These are phyloP conservation scores for Coemansia furcata DNA, from an alignment of 192 early-diverging fungal species.

Conservation along the genomic window DNA sequence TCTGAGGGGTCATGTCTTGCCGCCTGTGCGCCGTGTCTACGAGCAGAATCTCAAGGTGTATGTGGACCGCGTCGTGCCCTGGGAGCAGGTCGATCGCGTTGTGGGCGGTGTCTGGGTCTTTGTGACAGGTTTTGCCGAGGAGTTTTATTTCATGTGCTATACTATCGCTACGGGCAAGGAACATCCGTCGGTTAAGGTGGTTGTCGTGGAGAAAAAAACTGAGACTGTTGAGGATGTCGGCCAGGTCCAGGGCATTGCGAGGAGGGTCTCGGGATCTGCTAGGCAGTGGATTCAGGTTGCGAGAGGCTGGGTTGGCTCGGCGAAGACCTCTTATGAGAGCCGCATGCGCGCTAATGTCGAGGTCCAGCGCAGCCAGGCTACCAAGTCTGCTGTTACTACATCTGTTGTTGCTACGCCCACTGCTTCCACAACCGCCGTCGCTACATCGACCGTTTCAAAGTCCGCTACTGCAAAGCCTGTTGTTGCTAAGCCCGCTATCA, in stretches of 20 bases:
- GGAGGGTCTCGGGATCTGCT: slow-evolving; percentile 35
- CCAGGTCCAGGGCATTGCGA: slow-evolving; percentile 22
- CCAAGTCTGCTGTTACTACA: background rate
- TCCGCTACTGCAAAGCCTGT: background rate
- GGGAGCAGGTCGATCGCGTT: slow-evolving; percentile 31
- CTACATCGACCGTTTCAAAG: background rate
- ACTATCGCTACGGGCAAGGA: slow-evolving; percentile 42
- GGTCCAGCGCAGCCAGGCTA: slow-evolving; percentile 20
- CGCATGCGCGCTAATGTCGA: slow-evolving; percentile 19
- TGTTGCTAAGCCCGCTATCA: background rate
- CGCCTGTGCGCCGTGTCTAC: slow-evolving; percentile 24
- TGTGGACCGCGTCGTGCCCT: slow-evolving; percentile 50
- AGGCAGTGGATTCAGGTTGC: slow-evolving; percentile 52
- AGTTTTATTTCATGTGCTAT: slow-evolving; percentile 50
- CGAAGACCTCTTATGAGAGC: slow-evolving; percentile 20
- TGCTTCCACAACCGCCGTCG: background rate
- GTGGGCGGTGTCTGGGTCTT: background rate
- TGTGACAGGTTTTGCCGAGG: slow-evolving; percentile 22
- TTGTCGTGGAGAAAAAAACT: slow-evolving; percentile 7
- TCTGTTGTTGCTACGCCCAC: background rate
- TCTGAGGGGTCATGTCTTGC: slow-evolving; percentile 18
- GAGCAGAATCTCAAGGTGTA: slow-evolving; percentile 27
- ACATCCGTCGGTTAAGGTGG: slow-evolving; percentile 17
- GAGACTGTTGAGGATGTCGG: slow-evolving; percentile 2
- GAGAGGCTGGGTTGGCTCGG: slow-evolving; percentile 35